Evolutionary conservation across 2,329 filamentous ascomycete genomes (phyloP), one percentile per base, ranked within the genome.

Genomic region (Didymella exigua): DNA sequence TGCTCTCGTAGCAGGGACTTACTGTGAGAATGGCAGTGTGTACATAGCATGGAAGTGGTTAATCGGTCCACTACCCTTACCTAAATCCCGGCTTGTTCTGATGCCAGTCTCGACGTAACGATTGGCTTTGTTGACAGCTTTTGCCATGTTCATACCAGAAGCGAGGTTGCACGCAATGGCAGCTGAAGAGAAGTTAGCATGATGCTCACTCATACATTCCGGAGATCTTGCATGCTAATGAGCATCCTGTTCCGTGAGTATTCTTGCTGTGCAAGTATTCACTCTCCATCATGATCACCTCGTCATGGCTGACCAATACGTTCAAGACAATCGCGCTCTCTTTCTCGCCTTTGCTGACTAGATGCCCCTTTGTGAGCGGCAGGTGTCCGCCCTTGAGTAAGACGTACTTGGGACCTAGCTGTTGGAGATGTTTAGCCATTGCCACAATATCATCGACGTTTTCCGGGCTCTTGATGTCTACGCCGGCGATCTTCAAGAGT

Each of bases 171-270:
- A 88, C 1, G 89, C 86, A 65, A 93, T 89, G 3, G 89, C 89
- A 58, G 89, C 86, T 87, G 30, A 45, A n/a, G 2, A 14, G 14
- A 21, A 4, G 36, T 55, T 30, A 55, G 21, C 14, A 16, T 16
- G 16, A n/a, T 16, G 14, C 1, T 5, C 11, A 24, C 21, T 38
- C 18, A 18, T 5, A 5, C 5, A 2, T 16, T 6, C 8, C 6
- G 3, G n/a, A 6, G 13, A 24, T 62, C 86, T 78, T 75, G 90
- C 88, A 96, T 34, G 95, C 95, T 56, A 98, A 82, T 9, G 92
- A 96, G 71, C 95, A 99, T 4, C 95, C 95, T 0, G 95, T 98
- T 0, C 95, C 95, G 68, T 99, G 95, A 0, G 93, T 98, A 69
- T 93, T 93, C 56, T 81, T 88, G 8, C 89, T 91, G 9, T 81